Percentiles rank a stretch among this genome's conserved stretches.
Conservation (phyloP, 2,329 filamentous ascomycete species). For the Pseudogymnoascus sp. region DNA sequence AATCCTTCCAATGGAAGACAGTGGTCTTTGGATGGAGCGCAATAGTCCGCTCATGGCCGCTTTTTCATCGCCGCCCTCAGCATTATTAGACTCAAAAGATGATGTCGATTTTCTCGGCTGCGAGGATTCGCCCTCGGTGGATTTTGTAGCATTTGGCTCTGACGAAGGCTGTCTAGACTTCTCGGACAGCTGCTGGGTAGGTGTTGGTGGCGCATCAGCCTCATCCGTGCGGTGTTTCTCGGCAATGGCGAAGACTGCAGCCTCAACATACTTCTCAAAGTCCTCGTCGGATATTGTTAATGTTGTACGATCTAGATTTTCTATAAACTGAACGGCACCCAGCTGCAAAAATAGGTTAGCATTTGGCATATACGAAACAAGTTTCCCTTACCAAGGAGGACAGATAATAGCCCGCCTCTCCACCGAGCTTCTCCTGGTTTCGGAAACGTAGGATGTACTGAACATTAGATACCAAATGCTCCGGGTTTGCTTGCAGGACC, state of each 20-base stretch:
- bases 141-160: slow-evolving; percentile 51
- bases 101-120: slow-evolving; percentile 46
- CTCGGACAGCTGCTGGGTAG: slow-evolving; percentile 31
- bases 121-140: slow-evolving; percentile 51
- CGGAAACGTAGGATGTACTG: slow-evolving; percentile 96
- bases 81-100: slow-evolving; percentile 44
- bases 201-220: slow-evolving; percentile 29
- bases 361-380: not conserved
- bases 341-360: slow-evolving; percentile 43
- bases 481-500: slow-evolving; percentile 86
- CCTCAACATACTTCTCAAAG: slow-evolving; percentile 94
- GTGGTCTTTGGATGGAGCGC: slow-evolving; percentile 80
- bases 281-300: slow-evolving; percentile 91
- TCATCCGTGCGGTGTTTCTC: slow-evolving; percentile 67
- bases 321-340: slow-evolving; percentile 93
- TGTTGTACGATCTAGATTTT: slow-evolving; percentile 88
- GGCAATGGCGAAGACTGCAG: slow-evolving; percentile 88
- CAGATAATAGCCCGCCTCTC: slow-evolving; percentile 97
- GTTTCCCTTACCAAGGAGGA: slow-evolving; percentile 65
- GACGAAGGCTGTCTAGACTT: slow-evolving; percentile 42
- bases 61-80: slow-evolving; percentile 56
- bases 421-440: slow-evolving; percentile 92
- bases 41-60: slow-evolving; percentile 78
- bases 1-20: slow-evolving; percentile 88
- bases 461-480: slow-evolving; percentile 92